A percentile compares a stretch with the other conserved stretches of the same genome.
Evolutionary conservation across 768 basidiomycete genomes (phyloP).

Genomic region (Russula compacta): DNA sequence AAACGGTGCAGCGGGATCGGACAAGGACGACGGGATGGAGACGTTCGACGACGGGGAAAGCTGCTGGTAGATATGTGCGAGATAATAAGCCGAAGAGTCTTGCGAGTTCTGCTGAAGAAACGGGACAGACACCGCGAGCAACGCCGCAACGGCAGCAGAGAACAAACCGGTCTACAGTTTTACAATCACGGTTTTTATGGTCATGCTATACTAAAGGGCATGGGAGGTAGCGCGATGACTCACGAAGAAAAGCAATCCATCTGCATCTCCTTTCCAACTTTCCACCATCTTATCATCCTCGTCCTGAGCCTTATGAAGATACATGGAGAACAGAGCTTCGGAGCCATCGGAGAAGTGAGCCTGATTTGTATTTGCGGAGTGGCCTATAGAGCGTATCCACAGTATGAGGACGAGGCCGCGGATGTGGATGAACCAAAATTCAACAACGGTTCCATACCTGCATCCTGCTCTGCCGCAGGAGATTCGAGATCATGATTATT

Average conservation of each 20-base stretch:
- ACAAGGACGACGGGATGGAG: background rate
- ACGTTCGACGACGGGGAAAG: background rate
- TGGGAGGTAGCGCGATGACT: background rate
- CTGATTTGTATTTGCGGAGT: background rate
- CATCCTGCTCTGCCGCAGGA: background rate
- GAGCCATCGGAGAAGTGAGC: background rate
- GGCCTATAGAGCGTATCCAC: background rate
- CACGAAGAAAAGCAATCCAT: constrained; percentile 15
- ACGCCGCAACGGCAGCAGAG: constrained; percentile 14
- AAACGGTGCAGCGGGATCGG: constrained; percentile 10
- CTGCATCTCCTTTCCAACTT: constrained; percentile 15
- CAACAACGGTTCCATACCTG: background rate
- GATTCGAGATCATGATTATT: background rate
- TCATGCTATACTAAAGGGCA: background rate
- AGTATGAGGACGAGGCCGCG: background rate
- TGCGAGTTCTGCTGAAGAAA: background rate
- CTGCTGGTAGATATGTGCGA: constrained; percentile 4
- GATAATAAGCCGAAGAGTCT: background rate
- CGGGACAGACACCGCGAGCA: constrained; percentile 6
- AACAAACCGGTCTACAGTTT: constrained; percentile 13
- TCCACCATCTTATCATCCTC: constrained; percentile 9
- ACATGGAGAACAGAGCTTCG: constrained; percentile 9
- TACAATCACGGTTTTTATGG: too few species aligned
- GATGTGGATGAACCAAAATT: background rate
- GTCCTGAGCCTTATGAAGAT: constrained; percentile 5